phyloP scores from a whole-genome alignment of 2,329 filamentous ascomycete species.

The Exophiala phaeomuriformis region DNA sequence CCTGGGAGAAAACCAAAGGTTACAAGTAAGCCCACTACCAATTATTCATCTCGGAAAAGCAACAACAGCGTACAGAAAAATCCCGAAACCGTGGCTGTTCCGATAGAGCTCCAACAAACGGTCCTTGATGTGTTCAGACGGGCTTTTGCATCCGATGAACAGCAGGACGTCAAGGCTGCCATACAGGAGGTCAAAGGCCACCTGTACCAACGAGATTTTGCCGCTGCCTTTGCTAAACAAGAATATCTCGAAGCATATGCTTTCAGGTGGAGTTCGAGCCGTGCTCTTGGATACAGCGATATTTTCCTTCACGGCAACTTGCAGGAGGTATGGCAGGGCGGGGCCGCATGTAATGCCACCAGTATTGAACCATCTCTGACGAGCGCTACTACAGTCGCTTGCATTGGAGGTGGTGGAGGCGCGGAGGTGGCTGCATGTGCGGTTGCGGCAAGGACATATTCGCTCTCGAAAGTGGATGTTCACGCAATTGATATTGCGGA shows the following conservation, averaged over 20 bases:
- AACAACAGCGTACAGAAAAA: slow-evolving; percentile 6
- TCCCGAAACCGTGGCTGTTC: slow-evolving; percentile 30
- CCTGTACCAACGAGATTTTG: slow-evolving; percentile 79
- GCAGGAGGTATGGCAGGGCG: slow-evolving; percentile 14
- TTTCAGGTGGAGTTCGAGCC: slow-evolving; percentile 79
- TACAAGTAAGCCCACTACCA: slow-evolving; percentile 1
- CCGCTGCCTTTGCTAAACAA: slow-evolving; percentile 63
- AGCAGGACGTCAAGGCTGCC: slow-evolving; percentile 46
- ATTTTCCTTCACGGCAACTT: slow-evolving; percentile 36
- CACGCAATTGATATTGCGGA: slow-evolving; percentile 73
- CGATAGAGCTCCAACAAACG: slow-evolving; percentile 56
- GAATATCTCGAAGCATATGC: slow-evolving; percentile 76
- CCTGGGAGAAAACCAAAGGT: slow-evolving; percentile 12
- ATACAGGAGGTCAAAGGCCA: slow-evolving; percentile 81
- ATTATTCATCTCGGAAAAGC: not conserved
- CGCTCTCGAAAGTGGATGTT: slow-evolving; percentile 35
- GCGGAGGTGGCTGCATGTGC: slow-evolving; percentile 60
- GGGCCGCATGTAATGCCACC: slow-evolving; percentile 2
- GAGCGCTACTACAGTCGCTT: slow-evolving; percentile 40
- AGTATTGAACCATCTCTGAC: not conserved
- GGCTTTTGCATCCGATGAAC: slow-evolving; percentile 48
- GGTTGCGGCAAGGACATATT: slow-evolving; percentile 28
- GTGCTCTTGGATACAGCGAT: slow-evolving; percentile 74
- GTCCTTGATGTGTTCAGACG: slow-evolving; percentile 66
- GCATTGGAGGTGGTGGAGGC: slow-evolving; percentile 59